A percentile compares a stretch with the other conserved stretches of the same genome.
Evolutionary conservation across 1,284 basidiomycete genomes (phyloP).

Genomic region (Ceratobasidium sp.): DNA sequence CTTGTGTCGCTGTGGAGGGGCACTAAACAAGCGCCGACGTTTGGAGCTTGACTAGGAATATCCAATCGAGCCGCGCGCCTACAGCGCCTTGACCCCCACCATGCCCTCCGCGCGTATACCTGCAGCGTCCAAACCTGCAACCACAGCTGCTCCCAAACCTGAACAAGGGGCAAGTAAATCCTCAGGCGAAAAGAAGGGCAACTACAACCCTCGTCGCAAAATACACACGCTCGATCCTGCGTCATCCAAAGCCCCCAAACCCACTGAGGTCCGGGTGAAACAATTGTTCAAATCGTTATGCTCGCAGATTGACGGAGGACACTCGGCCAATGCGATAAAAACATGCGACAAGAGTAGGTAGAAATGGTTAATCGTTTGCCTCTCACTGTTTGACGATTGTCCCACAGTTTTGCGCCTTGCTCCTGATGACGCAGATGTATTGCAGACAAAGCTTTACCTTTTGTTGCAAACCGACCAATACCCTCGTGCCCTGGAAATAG

Average conservation of each 20-base stretch:
- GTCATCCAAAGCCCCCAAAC: slow-evolving; percentile 65
- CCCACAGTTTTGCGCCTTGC: slow-evolving; percentile 74
- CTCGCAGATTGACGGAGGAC: slow-evolving; percentile 86
- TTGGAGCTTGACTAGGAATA: background rate
- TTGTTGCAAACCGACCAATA: slow-evolving; percentile 84
- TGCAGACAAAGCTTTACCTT: slow-evolving; percentile 84
- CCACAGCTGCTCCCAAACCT: slow-evolving; percentile 3
- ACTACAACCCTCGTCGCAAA: slow-evolving; percentile 41
- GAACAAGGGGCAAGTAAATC: background rate
- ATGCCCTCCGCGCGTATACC: slow-evolving; percentile 20
- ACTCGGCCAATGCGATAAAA: slow-evolving; percentile 83
- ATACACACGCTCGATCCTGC: slow-evolving; percentile 40
- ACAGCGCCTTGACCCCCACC: background rate
- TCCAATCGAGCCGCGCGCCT: slow-evolving; percentile 8
- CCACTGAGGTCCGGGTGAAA: slow-evolving; percentile 71
- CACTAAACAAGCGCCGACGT: background rate
- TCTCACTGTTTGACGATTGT: background rate
- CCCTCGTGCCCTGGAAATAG: slow-evolving; percentile 55
- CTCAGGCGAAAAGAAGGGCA: slow-evolving; percentile 35
- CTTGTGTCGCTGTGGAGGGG: too few relatives aligned
- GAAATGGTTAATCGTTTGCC: background rate
- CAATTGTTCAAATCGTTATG: slow-evolving; percentile 81
- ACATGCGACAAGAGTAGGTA: slow-evolving; percentile 88
- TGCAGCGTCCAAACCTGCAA: slow-evolving; percentile 1
- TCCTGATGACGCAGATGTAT: slow-evolving; percentile 75